Percentiles rank a stretch among this genome's conserved stretches.
These are phyloP conservation scores for Syncephalis plumigaleata DNA, from an alignment of 371 early-diverging fungal genomes.

Conservation along the genomic window DNA sequence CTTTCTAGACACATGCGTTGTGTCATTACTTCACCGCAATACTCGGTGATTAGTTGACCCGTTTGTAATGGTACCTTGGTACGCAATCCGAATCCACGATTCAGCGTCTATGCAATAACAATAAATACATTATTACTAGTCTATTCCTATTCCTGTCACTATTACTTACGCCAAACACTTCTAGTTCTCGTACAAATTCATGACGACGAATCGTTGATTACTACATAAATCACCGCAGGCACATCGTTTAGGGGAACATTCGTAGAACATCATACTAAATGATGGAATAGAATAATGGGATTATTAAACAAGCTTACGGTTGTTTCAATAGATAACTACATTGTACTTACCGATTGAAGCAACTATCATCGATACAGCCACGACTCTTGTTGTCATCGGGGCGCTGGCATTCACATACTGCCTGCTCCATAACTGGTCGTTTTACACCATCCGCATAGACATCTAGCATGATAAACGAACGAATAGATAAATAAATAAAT, in stretches of 20 bases:
- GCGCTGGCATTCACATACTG: conserved; percentile 41
- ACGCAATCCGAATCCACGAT: conserved; percentile 66
- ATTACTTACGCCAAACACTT: conserved; percentile 38
- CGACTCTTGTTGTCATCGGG: conserved; percentile 22
- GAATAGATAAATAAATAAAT: too few species aligned
- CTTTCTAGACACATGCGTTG: conserved; percentile 42
- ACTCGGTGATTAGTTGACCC: conserved; percentile 61
- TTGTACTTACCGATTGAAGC: conserved; percentile 49
- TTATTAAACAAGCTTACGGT: background rate
- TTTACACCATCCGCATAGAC: conserved; percentile 56
- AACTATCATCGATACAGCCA: conserved; percentile 51
- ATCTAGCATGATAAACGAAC: too few species aligned
- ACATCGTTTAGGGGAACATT: conserved; percentile 49
- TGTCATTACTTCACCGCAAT: conserved; percentile 77
- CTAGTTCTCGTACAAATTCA: conserved; percentile 28
- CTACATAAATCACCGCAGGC: conserved; percentile 50
- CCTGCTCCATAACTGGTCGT: conserved; percentile 17
- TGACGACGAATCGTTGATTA: conserved; percentile 49
- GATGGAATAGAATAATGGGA: background rate
- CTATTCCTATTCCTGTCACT: background rate
- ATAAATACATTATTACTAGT: background rate
- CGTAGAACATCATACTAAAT: conserved; percentile 48
- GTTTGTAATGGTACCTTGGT: conserved; percentile 32
- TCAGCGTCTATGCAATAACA: conserved; percentile 19
- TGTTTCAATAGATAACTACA: background rate